Percentiles rank a stretch among this genome's conserved stretches.
These are phyloP conservation scores for Septoria linicola DNA, from an alignment of 2,329 filamentous ascomycete species.

Conservation along the genomic window DNA sequence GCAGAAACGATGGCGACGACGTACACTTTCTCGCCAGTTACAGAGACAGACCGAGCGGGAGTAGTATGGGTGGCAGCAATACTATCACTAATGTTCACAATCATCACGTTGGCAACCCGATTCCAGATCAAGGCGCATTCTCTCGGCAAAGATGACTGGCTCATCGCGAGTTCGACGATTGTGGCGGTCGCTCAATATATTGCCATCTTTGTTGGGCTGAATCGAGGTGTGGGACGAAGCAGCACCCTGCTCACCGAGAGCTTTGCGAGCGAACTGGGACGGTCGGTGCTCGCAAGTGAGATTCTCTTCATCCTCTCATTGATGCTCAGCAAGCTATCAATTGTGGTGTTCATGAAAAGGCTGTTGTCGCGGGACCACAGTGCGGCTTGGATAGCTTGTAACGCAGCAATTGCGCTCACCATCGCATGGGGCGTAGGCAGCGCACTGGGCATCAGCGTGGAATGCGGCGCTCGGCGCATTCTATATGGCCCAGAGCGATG, in stretches of 20 bases:
- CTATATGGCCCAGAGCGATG: constrained; percentile 23
- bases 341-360: constrained; percentile 35
- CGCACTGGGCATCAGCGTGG: constrained; percentile 26
- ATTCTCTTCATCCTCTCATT: constrained; percentile 32
- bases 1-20: constrained; percentile 5
- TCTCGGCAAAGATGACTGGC: constrained; percentile 33
- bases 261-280: constrained; percentile 15
- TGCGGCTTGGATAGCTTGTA: constrained; percentile 24
- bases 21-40: constrained; percentile 22
- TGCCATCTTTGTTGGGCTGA: constrained; percentile 28
- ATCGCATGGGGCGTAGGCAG: constrained; percentile 31
- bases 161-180: constrained; percentile 27
- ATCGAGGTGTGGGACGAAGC: constrained; percentile 23
- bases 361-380: constrained; percentile 33
- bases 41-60: constrained; percentile 19
- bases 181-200: constrained; percentile 27
- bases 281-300: constrained; percentile 30
- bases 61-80: constrained; percentile 33
- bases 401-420: constrained; percentile 22
- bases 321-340: constrained; percentile 33
- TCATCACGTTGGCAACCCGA: constrained; percentile 30
- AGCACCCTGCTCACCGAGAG: constrained; percentile 18
- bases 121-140: constrained; percentile 31
- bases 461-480: constrained; percentile 20
- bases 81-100: constrained; percentile 31